Base-by-base conservation (phyloP, 164 flowering plant species). In the Paratinospora sagittata region DNA sequence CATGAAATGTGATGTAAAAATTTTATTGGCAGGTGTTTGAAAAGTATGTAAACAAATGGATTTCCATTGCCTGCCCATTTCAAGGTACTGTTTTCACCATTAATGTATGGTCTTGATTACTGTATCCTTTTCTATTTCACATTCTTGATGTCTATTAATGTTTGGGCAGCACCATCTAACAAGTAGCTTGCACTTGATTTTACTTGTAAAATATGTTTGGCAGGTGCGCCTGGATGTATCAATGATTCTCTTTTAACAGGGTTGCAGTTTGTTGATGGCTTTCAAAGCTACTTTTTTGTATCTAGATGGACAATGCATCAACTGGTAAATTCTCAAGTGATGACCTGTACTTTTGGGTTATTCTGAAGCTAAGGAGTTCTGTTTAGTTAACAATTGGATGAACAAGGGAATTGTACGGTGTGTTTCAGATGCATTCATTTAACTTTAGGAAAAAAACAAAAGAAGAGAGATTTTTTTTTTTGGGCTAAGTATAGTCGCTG, bases 181-280 rank as follows among this genome's bases (percentile, higher is more conserved):
- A 12, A 17, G 27, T 27, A 10, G n/a, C 21, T 49, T 23, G 33
- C 27, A 43, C 37, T 68, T 17, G 26, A 73, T 34, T 73, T 41
- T 39, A 52, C 27, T 67, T 68, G 16, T 69, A 34, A 23, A 37
- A 61, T 68, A 64, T 84, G 73, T 67, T 76, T 80, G 49, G 82
- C 89, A 94, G 98, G 98, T 74, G 97, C 98, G 63, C 97, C 98
- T 24, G 98, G 97, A 73, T 90, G 89, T 81, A 82, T 92, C 75
- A 89, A 89, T 79, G 96, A 90, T 77, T 75, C 95, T 68, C 89
- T 92, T 65, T 83, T 94, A 72, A 94, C 96, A 17, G 97, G 97
- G 58, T 71, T 94, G 80, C 92, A 90, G 73, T 94, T 94, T 78
- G 88, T 92, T 70, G 88, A 88, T 63, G 98, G 97, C 36, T 79